These are phyloP conservation scores for Dactylorhiza incarnata DNA, from an alignment of 106 monocot species.

Conservation along the genomic window DNA sequence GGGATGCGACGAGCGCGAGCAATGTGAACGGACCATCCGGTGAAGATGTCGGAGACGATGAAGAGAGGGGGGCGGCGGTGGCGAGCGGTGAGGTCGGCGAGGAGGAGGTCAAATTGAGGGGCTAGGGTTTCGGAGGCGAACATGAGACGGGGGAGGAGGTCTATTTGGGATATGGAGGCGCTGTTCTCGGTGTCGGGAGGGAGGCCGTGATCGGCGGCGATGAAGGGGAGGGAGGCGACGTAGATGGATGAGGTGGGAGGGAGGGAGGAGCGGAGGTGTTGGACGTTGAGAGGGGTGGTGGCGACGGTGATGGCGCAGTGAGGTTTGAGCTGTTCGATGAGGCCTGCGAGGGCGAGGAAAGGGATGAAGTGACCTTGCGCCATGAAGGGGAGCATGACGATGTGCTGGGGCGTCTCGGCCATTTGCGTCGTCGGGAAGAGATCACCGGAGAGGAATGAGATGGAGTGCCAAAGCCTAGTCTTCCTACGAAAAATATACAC, in stretches of 20 bases:
- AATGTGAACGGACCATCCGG: constrained; percentile 19
- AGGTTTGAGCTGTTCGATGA: constrained; percentile 20
- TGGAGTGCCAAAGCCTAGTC: no score
- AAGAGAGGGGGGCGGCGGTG: constrained; percentile 28
- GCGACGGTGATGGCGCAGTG: constrained; percentile 15
- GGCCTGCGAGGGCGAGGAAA: constrained; percentile 58
- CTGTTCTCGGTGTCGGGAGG: constrained; percentile 25
- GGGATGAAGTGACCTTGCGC: constrained; percentile 77
- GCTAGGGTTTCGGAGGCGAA: constrained; percentile 34
- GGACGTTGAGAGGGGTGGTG: constrained; percentile 12
- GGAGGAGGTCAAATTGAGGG: constrained; percentile 14
- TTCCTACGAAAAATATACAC: no score
- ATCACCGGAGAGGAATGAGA: no score
- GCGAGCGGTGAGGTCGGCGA: constrained; percentile 17
- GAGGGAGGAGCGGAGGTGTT: constrained; percentile 35
- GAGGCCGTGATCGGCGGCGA: constrained; percentile 32
- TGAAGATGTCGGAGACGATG: constrained; percentile 16
- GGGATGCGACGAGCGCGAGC: constrained; percentile 26
- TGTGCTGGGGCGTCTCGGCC: neutral
- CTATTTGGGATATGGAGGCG: constrained; percentile 16
- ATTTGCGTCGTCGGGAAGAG: neutral
- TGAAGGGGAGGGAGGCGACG: neutral
- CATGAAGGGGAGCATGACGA: constrained; percentile 56
- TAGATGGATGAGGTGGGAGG: constrained; percentile 27
- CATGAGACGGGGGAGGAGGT: constrained; percentile 45